These are phyloP conservation scores for Vitis rupestris DNA, from an alignment of 164 flowering plant genomes.

Conservation along the genomic window DNA sequence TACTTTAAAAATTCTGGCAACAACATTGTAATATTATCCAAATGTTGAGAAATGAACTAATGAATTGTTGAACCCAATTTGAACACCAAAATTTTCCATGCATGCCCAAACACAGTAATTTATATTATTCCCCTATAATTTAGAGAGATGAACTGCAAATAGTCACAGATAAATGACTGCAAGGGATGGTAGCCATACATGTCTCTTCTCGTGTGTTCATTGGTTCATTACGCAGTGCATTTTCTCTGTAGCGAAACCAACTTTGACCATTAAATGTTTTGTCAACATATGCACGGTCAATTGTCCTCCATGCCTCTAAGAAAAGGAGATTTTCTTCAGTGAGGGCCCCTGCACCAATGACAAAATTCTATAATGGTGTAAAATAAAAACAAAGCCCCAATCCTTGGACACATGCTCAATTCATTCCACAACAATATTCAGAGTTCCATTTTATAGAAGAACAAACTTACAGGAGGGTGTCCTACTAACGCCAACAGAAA, in stretches of 20 bases:
- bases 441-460: not conserved
- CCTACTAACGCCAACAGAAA: conserved; percentile 44
- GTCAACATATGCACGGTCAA: conserved; percentile 94
- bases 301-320: conserved; percentile 95
- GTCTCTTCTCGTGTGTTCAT: conserved; percentile 94
- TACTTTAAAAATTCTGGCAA: too few species aligned
- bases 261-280: conserved; percentile 94
- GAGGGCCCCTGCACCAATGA: conserved; percentile 60
- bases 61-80: too few species aligned
- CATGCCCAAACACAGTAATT: too few species aligned
- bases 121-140: too few species aligned
- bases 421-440: not conserved
- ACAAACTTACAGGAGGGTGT: conserved; percentile 68
- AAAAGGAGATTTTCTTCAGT: conserved; percentile 94
- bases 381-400: not conserved
- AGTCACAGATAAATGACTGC: not conserved
- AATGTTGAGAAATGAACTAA: too few species aligned
- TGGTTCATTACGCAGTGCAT: conserved; percentile 87
- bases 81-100: too few species aligned
- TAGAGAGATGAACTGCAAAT: not conserved
- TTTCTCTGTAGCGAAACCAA: conserved; percentile 95
- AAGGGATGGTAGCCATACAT: conserved; percentile 41
- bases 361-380: not conserved
- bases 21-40: too few species aligned
- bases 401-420: too few species aligned